Base-by-base conservation (phyloP, 139 green algal genomes). In the Coelastrella sp. region DNA sequence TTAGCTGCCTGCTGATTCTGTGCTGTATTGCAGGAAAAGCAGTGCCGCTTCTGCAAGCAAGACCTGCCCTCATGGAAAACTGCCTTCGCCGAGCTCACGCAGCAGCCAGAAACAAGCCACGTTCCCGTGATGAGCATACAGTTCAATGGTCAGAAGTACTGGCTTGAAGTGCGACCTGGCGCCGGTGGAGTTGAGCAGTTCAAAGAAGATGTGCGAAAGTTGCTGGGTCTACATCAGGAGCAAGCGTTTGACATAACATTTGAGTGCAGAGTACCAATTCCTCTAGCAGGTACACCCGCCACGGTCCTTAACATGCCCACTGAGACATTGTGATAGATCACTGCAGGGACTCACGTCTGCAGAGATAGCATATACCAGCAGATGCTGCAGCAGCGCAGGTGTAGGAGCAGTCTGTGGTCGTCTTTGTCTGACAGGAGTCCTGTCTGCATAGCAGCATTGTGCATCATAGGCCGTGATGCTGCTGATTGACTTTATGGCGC, bases 161-260 rank as follows among this genome's bases (percentile, higher is more conserved):
- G 68, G 64, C 64, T 91, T 17, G 65, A 91, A 66, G 81, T 92
- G 0, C 22, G 89, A 56, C 77, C 88, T 0, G 91, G 88, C 2
- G 88, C 80, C 59, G 76, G 75, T 14, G 91, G 91, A 4, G 66
- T 89, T 8, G n/a, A 92, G 77, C 87, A 73, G 23, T 93, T 93
- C 87, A 89, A 90, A n/a, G 58, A 61, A 10, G 91, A 93, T 77
- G 88, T 93, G 20, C 59, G 83, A 19, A 68, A 64, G 6, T 73
- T 93, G 77, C 91, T 93, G 58, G n/a, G 78, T 2, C 83, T 93
- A 20, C 73, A n/a, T 2, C 66, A 78, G 7, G 86, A 92, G 32
- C 83, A 92, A 66, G 77, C 78, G 22, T 92, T 93, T 73, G 66
- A 75, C 83, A 92, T 93, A 68, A 92, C 88, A 14, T 93, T 93